Percentiles rank a stretch among this genome's conserved stretches.
phyloP scores from a whole-genome alignment of 495 filamentous ascomycete genomes.

The Penicillium cosmopolitanum region DNA sequence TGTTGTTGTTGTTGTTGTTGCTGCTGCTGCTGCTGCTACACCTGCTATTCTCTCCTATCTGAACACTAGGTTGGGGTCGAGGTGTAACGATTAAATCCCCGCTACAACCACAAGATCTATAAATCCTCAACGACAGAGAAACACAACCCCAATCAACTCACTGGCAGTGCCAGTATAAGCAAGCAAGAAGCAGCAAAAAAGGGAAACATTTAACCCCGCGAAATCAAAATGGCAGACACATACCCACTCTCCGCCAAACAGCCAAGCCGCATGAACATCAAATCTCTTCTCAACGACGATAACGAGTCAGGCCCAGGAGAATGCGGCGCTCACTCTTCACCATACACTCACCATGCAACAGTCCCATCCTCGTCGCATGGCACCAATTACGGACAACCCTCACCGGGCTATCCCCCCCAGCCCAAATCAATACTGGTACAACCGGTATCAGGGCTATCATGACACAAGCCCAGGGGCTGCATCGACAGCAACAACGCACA shows the following conservation, averaged over 20 bases:
- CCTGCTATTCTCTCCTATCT: not conserved
- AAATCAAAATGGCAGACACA: not conserved
- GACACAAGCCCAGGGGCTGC: conserved; percentile 26
- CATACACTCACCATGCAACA: conserved; percentile 30
- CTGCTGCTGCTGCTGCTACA: not conserved
- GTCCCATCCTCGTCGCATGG: conserved; percentile 20
- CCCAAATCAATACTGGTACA: conserved; percentile 36
- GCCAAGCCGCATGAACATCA: conserved; percentile 47
- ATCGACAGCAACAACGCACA: conserved; percentile 28
- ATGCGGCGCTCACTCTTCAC: conserved; percentile 24
- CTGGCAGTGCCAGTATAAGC: conserved; percentile 4
- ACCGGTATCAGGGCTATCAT: conserved; percentile 25
- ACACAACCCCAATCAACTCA: conserved; percentile 1
- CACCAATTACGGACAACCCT: conserved; percentile 19
- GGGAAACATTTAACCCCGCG: not conserved
- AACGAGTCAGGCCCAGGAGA: conserved; percentile 17
- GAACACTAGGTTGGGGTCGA: not conserved
- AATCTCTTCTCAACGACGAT: conserved; percentile 41
- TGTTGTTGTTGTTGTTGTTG: not conserved
- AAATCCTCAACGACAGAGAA: not conserved
- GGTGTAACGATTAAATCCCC: conserved; percentile 17
- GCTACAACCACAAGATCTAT: conserved; percentile 7
- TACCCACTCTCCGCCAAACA: conserved; percentile 15
- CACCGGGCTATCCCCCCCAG: conserved; percentile 36
- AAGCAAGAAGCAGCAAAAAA: not conserved